phyloP scores from a whole-genome alignment of 345 rosid species.

The Aquilaria yunnanensis region DNA sequence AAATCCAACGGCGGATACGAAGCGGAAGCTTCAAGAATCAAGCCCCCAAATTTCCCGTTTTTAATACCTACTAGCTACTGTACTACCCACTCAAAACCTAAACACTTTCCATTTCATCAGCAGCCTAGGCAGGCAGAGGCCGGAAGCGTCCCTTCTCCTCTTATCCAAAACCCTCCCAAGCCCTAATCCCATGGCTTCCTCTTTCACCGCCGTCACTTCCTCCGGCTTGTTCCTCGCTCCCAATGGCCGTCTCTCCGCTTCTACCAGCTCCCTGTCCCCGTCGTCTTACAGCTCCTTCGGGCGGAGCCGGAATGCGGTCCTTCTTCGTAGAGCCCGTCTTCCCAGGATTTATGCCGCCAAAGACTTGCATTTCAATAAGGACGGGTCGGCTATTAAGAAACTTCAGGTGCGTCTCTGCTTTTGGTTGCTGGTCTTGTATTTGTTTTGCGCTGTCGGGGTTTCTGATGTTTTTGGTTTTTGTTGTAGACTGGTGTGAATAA shows the following conservation, averaged over 20 bases:
- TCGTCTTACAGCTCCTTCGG: conserved; percentile 53
- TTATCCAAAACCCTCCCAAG: conserved; percentile 19
- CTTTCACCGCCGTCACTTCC: conserved; percentile 67
- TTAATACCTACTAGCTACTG: background rate
- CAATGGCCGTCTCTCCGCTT: conserved; percentile 51
- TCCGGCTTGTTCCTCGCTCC: conserved; percentile 64
- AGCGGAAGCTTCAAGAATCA: conserved; percentile 25
- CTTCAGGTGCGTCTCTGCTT: conserved; percentile 57
- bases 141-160: background rate
- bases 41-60: conserved; percentile 14
- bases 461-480: conserved; percentile 6
- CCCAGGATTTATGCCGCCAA: conserved; percentile 78
- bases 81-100: conserved; percentile 7
- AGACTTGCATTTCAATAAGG: conserved; percentile 92
- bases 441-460: conserved; percentile 6
- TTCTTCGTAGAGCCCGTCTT: conserved; percentile 37
- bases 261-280: conserved; percentile 58
- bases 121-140: no score
- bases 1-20: conserved; percentile 37
- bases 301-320: conserved; percentile 41
- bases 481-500: conserved; percentile 90
- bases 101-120: background rate
- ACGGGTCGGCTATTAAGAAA: conserved; percentile 82
- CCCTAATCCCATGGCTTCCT: conserved; percentile 55
- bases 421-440: background rate